Evolutionary conservation across 2,329 filamentous ascomycete genomes (phyloP).

Genomic region (Pseudocercospora eumusae): DNA sequence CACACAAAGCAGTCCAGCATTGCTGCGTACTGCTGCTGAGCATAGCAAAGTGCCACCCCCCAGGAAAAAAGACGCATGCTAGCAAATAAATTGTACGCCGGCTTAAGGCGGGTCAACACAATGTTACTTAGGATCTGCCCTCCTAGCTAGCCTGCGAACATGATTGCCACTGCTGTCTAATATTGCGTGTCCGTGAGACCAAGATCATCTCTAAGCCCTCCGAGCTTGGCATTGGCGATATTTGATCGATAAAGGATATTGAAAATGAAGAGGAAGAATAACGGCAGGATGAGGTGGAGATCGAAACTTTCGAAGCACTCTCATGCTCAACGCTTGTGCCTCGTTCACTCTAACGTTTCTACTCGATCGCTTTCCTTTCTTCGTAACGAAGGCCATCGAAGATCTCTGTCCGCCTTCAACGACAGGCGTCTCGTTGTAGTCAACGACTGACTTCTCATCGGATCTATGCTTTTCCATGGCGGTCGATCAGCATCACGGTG

Average conservation of each 20-base stretch:
- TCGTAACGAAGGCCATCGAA: slow-evolving; percentile 7
- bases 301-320: slow-evolving; percentile 9
- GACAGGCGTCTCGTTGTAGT: not conserved
- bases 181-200: slow-evolving; percentile 19
- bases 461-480: not conserved
- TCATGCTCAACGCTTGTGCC: not conserved
- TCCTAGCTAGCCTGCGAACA: slow-evolving; percentile 32
- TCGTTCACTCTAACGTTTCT: not conserved
- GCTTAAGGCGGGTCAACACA: slow-evolving; percentile 10
- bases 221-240: slow-evolving; percentile 28
- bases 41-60: slow-evolving; percentile 17
- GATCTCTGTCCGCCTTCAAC: not conserved
- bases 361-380: slow-evolving; percentile 6
- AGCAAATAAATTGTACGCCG: slow-evolving; percentile 17
- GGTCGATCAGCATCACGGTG: not conserved
- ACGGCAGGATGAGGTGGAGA: not conserved
- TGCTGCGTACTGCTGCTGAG: slow-evolving; percentile 11
- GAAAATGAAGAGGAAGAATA: slow-evolving; percentile 14
- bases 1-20: not conserved
- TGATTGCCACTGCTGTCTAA: slow-evolving; percentile 38
- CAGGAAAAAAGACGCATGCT: slow-evolving; percentile 36
- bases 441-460: slow-evolving; percentile 4
- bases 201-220: slow-evolving; percentile 26
- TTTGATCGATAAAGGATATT: slow-evolving; percentile 25
- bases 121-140: slow-evolving; percentile 17